phyloP scores from a whole-genome alignment of 2,329 filamentous ascomycete genomes.

The Cercospora sesami region DNA sequence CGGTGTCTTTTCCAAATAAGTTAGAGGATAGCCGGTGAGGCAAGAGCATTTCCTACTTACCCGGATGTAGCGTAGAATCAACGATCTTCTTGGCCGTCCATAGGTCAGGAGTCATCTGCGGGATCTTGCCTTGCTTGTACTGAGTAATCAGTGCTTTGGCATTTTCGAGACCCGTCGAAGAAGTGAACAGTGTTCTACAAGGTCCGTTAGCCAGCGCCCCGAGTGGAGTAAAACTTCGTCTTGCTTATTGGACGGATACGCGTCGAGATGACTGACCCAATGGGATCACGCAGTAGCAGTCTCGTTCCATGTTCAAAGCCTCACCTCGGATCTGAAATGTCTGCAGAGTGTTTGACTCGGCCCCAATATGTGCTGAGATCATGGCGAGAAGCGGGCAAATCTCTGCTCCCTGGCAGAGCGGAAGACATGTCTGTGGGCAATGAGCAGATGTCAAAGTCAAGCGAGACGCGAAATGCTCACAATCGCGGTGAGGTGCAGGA shows the following conservation, averaged over 20 bases:
- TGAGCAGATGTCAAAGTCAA: not conserved
- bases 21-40: no score
- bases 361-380: slow-evolving; percentile 94
- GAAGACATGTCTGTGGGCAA: slow-evolving; percentile 54
- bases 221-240: not conserved
- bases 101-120: slow-evolving; percentile 81
- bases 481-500: slow-evolving; percentile 3
- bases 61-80: slow-evolving; percentile 92
- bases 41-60: no score
- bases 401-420: slow-evolving; percentile 66
- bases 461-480: slow-evolving; percentile 11
- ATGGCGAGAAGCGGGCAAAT: slow-evolving; percentile 88
- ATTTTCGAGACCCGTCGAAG: slow-evolving; percentile 73
- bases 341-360: slow-evolving; percentile 82
- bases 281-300: slow-evolving; percentile 26
- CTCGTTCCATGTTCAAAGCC: slow-evolving; percentile 37
- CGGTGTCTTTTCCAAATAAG: slow-evolving; percentile 69
- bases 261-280: slow-evolving; percentile 29
- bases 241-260: not conserved
- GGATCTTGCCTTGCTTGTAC: slow-evolving; percentile 82
- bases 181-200: slow-evolving; percentile 81
- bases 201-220: not conserved
- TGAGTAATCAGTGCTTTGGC: slow-evolving; percentile 78
- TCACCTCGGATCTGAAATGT: slow-evolving; percentile 94
- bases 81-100: slow-evolving; percentile 97